Evolutionary conservation across 2,329 filamentous ascomycete genomes (phyloP), one percentile per base, ranked within the genome.

Genomic region (Fusarium neocosmosporiellum): DNA sequence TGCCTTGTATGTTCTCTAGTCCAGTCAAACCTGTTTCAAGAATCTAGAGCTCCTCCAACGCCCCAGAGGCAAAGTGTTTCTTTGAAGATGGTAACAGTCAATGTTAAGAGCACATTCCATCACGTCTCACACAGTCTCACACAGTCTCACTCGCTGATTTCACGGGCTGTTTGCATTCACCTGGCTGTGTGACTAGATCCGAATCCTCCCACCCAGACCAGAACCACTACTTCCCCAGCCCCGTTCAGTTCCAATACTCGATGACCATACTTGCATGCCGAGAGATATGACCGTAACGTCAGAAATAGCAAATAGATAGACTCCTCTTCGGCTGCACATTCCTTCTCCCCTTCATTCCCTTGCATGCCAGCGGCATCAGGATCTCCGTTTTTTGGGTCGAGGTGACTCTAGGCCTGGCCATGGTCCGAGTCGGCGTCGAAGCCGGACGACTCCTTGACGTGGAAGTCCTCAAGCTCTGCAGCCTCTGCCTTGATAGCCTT

Each of bases 401-500:
- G 16, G 9, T 27, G 39, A 20, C 8, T 16, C n/a, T 60, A 65
- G 29, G 37, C n/a, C 9, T 59, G 27, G 34, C 33, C 46, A 11
- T 54, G 27, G n/a, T 37, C 24, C 6, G 41, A 29, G 0, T 67
- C 36, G 0, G 63, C 62, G 11, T 33, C 20, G 1, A 27, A 59
- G 11, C 59, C 65, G 3, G 27, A 2, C 41, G 76, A 73, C 4
- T 24, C 37, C 57, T 76, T 77, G 66, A 77, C 46, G 20, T 43
- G 22, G 4, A 61, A 20, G 1, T 77, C 75, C 10, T 57, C 65
- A 3, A 73, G 34, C 1, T 74, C 63, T 2, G 43, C 63, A 57
- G 71, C 34, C 1, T 74, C 65, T 2, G 39, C 63, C 59, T 77
- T 78, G 29, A 71, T 59, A 1, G 43, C 65, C 48, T 78, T 78